A percentile compares a stretch with the other conserved stretches of the same genome.
Conservation (phyloP, 2,329 filamentous ascomycete species). For the Whalleya microplaca region DNA sequence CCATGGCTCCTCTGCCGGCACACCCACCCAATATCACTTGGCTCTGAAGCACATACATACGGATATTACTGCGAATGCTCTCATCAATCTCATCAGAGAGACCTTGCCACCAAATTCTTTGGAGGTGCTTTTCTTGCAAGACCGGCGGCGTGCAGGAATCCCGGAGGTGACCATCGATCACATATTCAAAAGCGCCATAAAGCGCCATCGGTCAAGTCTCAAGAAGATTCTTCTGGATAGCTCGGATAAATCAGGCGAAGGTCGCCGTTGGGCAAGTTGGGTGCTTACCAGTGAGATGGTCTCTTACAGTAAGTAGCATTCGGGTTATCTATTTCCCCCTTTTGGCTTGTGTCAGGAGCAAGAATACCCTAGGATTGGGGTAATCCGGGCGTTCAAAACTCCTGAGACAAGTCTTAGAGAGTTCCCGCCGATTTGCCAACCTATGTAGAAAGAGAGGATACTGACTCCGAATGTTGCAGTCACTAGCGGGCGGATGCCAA, state of each 20-base stretch:
- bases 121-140: constrained; percentile 79
- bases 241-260: constrained; percentile 54
- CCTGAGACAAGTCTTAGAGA: no score
- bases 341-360: background rate
- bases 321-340: background rate
- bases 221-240: constrained; percentile 77
- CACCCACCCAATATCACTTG: constrained; percentile 59
- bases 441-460: no score
- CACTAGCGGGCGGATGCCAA: constrained; percentile 75
- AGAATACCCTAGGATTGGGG: background rate
- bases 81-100: constrained; percentile 77
- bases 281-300: constrained; percentile 70
- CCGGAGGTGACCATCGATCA: constrained; percentile 66
- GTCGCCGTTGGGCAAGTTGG: constrained; percentile 68
- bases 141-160: constrained; percentile 54
- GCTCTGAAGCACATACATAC: constrained; percentile 76
- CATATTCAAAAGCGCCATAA: constrained; percentile 72
- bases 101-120: constrained; percentile 77
- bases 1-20: constrained; percentile 37
- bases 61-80: constrained; percentile 68
- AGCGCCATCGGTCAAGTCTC: constrained; percentile 71
- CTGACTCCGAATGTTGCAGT: constrained; percentile 38
- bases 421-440: no score
- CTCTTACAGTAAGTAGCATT: constrained; percentile 49
- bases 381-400: no score